Evolutionary conservation across 352 stramenopile species (phyloP).

Genomic region (Phytopythium chamaehyphon): DNA sequence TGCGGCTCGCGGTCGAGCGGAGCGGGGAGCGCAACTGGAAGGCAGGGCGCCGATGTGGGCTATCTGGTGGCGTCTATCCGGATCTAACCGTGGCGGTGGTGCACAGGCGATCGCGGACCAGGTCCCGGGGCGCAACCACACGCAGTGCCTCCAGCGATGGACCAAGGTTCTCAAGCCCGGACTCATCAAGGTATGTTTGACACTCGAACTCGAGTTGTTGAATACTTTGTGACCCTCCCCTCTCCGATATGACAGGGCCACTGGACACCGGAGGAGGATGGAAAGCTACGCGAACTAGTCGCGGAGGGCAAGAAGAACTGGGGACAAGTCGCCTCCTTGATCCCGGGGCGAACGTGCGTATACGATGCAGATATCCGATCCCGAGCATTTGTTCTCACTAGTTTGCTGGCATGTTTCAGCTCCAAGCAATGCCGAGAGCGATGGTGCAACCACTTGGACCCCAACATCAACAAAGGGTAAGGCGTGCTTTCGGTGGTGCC

Average conservation of each 20-base stretch:
- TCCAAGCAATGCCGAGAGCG: slow-evolving; percentile 92
- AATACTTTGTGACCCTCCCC: neutral
- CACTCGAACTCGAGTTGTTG: neutral
- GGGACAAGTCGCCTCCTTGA: slow-evolving; percentile 82
- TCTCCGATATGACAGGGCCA: slow-evolving; percentile 55
- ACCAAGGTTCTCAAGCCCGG: slow-evolving; percentile 93
- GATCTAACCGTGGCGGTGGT: neutral
- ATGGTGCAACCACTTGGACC: slow-evolving; percentile 91
- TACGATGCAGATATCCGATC: too few species aligned
- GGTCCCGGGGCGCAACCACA: slow-evolving; percentile 89
- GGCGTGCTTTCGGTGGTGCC: slow-evolving; percentile 4
- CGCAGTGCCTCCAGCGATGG: slow-evolving; percentile 92
- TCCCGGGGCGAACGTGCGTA: slow-evolving; percentile 78
- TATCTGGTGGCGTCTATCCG: neutral
- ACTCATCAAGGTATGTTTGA: slow-evolving; percentile 74
- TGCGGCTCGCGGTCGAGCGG: slow-evolving; percentile 77
- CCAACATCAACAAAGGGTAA: slow-evolving; percentile 91
- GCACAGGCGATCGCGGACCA: slow-evolving; percentile 84
- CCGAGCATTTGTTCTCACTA: too few species aligned
- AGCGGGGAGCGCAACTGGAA: slow-evolving; percentile 89
- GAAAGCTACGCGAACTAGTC: slow-evolving; percentile 77
- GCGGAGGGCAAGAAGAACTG: slow-evolving; percentile 89
- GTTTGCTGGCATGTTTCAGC: slow-evolving; percentile 24
- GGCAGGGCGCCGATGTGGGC: neutral
- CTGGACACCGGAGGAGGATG: slow-evolving; percentile 90